These are phyloP conservation scores for Synchytrium microbalum DNA, from an alignment of 371 early-diverging fungal genomes.

Conservation along the genomic window DNA sequence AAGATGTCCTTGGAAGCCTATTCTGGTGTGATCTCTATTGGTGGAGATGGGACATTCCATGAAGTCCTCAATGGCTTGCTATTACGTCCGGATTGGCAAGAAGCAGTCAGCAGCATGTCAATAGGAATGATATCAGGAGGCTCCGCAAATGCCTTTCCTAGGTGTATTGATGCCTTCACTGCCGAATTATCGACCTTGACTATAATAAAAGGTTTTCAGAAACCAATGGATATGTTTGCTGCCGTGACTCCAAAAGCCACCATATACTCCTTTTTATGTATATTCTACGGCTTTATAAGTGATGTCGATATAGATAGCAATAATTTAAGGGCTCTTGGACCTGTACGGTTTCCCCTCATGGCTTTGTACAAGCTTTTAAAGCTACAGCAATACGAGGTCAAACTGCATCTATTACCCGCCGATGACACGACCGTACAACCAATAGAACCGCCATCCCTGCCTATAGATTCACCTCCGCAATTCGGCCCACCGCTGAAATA, in stretches of 20 bases:
- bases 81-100: conserved; percentile 51
- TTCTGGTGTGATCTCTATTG: conserved; percentile 55
- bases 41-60: conserved; percentile 76
- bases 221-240: conserved; percentile 3
- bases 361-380: not conserved
- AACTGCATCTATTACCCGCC: not conserved
- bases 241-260: not conserved
- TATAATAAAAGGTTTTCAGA: not conserved
- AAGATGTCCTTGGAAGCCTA: conserved; percentile 45
- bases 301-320: not conserved
- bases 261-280: not conserved
- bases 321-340: not conserved
- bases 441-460: not conserved
- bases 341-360: not conserved
- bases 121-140: conserved; percentile 43
- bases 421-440: not conserved
- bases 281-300: not conserved
- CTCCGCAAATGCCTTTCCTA: conserved; percentile 38
- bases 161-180: not conserved
- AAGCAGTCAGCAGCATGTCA: conserved; percentile 46
- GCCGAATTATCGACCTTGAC: not conserved
- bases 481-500: not conserved
- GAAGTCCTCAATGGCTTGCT: conserved; percentile 71
- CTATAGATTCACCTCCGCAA: not conserved
- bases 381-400: not conserved